These are phyloP conservation scores for Didymosphaeria variabile DNA, from an alignment of 2,329 filamentous ascomycete genomes.

Conservation along the genomic window DNA sequence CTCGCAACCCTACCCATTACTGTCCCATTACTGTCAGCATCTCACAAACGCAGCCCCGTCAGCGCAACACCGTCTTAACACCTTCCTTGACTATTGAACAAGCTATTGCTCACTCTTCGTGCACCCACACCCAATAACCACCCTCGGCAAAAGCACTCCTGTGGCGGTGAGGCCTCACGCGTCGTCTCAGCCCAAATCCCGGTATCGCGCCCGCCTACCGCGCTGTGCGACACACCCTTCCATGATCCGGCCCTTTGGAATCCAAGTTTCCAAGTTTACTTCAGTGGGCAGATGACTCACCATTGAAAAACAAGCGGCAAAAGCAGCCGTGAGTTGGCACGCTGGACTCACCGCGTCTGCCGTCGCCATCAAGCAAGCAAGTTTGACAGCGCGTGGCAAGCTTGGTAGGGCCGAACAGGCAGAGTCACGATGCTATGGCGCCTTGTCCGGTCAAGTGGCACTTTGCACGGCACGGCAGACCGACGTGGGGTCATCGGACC, in stretches of 20 bases:
- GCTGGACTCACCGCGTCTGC: not conserved
- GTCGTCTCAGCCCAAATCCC: constrained; percentile 1
- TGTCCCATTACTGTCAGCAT: not conserved
- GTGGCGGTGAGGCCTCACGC: constrained; percentile 13
- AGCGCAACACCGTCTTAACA: not conserved
- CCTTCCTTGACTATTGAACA: not conserved
- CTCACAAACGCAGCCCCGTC: not conserved
- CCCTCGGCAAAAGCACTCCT: not conserved
- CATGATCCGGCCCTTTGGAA: not conserved
- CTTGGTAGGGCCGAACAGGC: not conserved
- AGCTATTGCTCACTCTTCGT: not conserved
- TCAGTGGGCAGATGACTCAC: not conserved
- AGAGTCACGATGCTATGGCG: not conserved
- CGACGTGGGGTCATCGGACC: constrained; percentile 5
- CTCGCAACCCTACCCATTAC: no score
- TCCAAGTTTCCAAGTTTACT: not conserved
- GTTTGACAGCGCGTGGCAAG: not conserved
- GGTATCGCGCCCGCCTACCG: constrained; percentile 11
- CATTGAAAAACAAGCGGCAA: not conserved
- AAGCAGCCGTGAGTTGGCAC: constrained; percentile 3
- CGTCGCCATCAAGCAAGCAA: not conserved
- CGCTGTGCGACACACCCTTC: constrained; percentile 2
- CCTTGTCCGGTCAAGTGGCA: not conserved
- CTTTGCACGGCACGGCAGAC: constrained; percentile 1
- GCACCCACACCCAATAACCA: not conserved